Base-by-base conservation (phyloP, 768 basidiomycete species). In the Dentipellis sp. region DNA sequence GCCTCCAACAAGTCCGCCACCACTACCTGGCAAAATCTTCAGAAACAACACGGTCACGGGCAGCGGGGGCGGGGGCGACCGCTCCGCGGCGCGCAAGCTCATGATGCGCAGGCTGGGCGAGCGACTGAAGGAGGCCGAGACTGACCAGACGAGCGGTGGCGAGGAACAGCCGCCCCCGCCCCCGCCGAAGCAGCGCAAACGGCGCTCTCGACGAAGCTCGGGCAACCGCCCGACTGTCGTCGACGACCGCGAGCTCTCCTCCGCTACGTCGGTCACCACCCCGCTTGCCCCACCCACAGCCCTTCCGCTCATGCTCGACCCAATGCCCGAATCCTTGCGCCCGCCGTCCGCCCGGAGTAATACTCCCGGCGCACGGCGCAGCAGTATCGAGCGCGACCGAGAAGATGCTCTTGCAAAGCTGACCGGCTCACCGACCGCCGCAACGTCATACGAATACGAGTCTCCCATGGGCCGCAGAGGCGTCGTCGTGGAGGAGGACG, bases 31-130 rank as follows among this genome's bases (percentile, higher is more conserved):
- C 60, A 69, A 64, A 70, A 58, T 72, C 46, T 60, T 57, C 54
- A 78, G 91, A 55, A 91, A 87, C 63, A 91, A 91, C 64, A 93
- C 91, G 16, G 83, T 91, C 12, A 80, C 89, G 1, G 90, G 88
- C 6, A 80, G 88, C 2, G 89, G 88, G 2, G 88, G 89, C 2
- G 89, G 88, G 3, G 88, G 86, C 29, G 90, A 91, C 64, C 83
- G 90, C 36, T 76, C 78, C 34, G 86, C 81, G 29, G 88, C 85
- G 11, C 78, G 90, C 45, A 79, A 81, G 62, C 74, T 83, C 52
- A 76, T 91, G 73, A 73, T 89, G 39, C 79, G 75, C 54, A 76
- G 81, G 10, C 71, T 91, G 16, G 78, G 78, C n/a, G 79, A 81
- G 51, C 65, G 78, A 53, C 66, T 76, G 60, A 75, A 82, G 56